phyloP scores from a whole-genome alignment of 805 yeast species.

The Candida caryicola region DNA sequence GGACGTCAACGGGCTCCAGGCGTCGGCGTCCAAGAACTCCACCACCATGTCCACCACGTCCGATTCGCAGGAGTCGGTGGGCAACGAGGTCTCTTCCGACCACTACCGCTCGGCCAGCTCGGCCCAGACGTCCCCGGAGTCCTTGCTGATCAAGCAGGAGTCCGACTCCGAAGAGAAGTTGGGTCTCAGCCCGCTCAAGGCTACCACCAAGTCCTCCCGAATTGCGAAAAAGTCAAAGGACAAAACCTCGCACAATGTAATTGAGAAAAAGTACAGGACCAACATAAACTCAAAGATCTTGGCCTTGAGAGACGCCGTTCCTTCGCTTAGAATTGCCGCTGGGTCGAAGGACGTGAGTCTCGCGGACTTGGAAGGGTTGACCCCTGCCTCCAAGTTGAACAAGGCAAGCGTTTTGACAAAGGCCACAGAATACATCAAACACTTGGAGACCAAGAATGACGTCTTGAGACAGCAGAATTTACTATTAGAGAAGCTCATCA shows the following conservation, averaged over 20 bases:
- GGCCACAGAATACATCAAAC: conserved; percentile 75
- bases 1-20: background rate
- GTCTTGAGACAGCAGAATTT: conserved; percentile 45
- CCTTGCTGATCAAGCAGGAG: conserved; percentile 9
- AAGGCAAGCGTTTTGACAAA: conserved; percentile 75
- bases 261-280: conserved; percentile 77
- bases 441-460: conserved; percentile 62
- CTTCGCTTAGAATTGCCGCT: conserved; percentile 64
- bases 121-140: conserved; percentile 24
- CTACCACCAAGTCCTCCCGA: conserved; percentile 12
- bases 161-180: background rate
- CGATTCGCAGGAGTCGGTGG: conserved; percentile 13
- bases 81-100: conserved; percentile 20
- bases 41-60: conserved; percentile 16
- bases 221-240: conserved; percentile 49
- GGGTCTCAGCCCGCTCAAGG: background rate
- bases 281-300: conserved; percentile 70
- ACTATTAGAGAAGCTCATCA: conserved; percentile 37
- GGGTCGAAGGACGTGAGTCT: conserved; percentile 38
- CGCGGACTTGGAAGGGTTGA: conserved; percentile 64
- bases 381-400: conserved; percentile 73
- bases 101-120: conserved; percentile 13
- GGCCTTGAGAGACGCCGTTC: conserved; percentile 73
- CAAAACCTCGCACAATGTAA: conserved; percentile 70
- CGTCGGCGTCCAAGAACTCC: background rate